Evolutionary conservation across 2,329 filamentous ascomycete species (phyloP), one percentile per base, ranked within the genome.

Genomic region (Stagonosporopsis vannaccii): DNA sequence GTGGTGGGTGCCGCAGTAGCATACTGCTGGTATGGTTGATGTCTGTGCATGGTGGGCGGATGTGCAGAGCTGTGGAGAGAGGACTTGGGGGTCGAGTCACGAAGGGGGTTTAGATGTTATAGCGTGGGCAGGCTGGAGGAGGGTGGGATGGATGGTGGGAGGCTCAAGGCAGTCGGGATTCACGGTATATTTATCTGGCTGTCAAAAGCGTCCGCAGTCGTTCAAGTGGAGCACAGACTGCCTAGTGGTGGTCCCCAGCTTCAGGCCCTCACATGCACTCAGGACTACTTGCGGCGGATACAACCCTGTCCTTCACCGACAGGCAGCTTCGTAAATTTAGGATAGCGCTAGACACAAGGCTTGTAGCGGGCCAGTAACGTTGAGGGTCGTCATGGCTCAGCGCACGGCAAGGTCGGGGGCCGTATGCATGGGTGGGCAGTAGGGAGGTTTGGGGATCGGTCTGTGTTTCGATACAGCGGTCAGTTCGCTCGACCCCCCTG

Each of bases 11-110:
- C 59, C 65, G 74, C 67, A 55, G 75, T 69, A 61, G 68, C 62
- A 63, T 78, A 79, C 68, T 77, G 73, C 68, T 77, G 73, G 70
- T 81, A 81, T 59, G 69, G 67, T 35, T 76, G 73, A 69, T 79
- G 77, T 69, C 78, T 71, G 52, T 79, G 75, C 80, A 81, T 80
- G 63, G 56, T 72, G 71, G 61, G n/a, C 59, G 54, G 47, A 28
- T 40, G 45, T 51, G 56, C 45, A 45, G 33, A 40, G 54, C 20
- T 54, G 51, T 45, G 46, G 51, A 12, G 39, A 41, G 50, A 47
- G 28, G 32, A 19, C 47, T 42, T 32, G 1, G 30, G 46, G 44
- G 45, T 52, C 37, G 43, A 51, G 47, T 48, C 42, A 47, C 47
- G 45, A 45, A 44, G 56, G 56, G 45, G 15, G 40, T 45, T 53